Conservation (phyloP, 176 grass and related monocot species). For the Paspalum notatum region DNA sequence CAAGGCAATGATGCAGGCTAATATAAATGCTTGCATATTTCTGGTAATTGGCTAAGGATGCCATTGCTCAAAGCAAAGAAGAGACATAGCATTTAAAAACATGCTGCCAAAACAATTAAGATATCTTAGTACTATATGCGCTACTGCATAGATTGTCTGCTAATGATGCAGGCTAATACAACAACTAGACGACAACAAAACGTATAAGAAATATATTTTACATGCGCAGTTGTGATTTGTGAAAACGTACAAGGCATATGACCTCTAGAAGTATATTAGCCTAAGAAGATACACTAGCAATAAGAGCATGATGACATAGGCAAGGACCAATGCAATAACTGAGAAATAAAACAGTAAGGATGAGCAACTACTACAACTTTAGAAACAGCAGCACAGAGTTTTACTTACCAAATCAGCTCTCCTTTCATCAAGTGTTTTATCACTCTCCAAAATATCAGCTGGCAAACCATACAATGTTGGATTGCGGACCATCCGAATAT, state of each 20-base stretch:
- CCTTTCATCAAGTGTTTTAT: slow-evolving; percentile 87
- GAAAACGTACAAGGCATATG: background rate
- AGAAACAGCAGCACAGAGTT: slow-evolving; percentile 20
- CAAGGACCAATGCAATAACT: slow-evolving; percentile 14
- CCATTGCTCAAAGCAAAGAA: background rate
- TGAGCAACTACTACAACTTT: slow-evolving; percentile 5
- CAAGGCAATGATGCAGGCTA: background rate
- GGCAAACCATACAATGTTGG: slow-evolving; percentile 90
- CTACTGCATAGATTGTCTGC: slow-evolving; percentile 6
- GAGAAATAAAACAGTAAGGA: slow-evolving; percentile 26
- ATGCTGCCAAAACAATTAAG: background rate
- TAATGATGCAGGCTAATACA: background rate
- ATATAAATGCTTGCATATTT: background rate
- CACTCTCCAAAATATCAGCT: slow-evolving; percentile 71
- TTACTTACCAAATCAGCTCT: slow-evolving; percentile 89
- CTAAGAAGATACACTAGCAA: background rate
- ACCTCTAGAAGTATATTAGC: background rate
- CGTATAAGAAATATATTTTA: background rate
- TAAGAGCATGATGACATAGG: background rate
- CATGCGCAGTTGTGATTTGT: background rate
- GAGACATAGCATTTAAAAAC: background rate
- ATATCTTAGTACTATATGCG: background rate
- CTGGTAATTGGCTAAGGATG: background rate
- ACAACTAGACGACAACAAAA: background rate
- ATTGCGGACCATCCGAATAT: slow-evolving; percentile 88